Evolutionary conservation across 1,284 basidiomycete species (phyloP).

Genomic region (Cutaneotrichosporon curvatum): DNA sequence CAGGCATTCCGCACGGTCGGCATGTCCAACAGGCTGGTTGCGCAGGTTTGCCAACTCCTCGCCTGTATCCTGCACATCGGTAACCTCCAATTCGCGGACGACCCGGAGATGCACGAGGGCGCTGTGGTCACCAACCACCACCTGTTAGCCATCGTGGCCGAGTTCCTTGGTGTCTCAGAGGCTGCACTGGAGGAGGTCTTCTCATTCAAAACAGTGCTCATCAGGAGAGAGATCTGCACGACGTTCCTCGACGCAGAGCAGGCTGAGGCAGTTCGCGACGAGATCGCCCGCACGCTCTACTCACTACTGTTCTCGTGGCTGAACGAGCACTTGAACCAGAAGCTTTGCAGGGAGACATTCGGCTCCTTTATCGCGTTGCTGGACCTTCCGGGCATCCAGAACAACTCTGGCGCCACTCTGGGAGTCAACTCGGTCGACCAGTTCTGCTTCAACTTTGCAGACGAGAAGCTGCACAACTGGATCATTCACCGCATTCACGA

Average conservation of each 20-base stretch:
- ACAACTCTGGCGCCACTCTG: constrained; percentile 59
- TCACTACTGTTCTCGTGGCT: constrained; percentile 94
- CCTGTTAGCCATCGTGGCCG: constrained; percentile 69
- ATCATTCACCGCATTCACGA: constrained; percentile 67
- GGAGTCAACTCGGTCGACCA: constrained; percentile 88
- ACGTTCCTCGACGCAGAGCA: constrained; percentile 92
- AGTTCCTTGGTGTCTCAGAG: constrained; percentile 79
- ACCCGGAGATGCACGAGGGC: constrained; percentile 72
- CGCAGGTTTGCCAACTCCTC: constrained; percentile 87
- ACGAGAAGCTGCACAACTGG: constrained; percentile 82
- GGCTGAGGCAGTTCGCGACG: constrained; percentile 84
- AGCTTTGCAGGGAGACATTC: constrained; percentile 84
- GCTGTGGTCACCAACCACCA: constrained; percentile 78
- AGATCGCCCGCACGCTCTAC: constrained; percentile 87
- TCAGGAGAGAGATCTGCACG: constrained; percentile 91
- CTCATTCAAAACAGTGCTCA: constrained; percentile 84
- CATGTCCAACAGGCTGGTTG: constrained; percentile 84
- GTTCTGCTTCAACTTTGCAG: constrained; percentile 92
- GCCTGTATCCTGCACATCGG: constrained; percentile 94
- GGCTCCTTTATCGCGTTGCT: constrained; percentile 88
- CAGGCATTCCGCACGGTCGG: constrained; percentile 87
- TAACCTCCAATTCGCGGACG: constrained; percentile 87
- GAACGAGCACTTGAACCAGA: constrained; percentile 92
- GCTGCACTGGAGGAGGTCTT: constrained; percentile 72
- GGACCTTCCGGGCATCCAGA: constrained; percentile 89